Conservation (phyloP, 768 basidiomycete species). For the Leccinellum rugosiceps region DNA sequence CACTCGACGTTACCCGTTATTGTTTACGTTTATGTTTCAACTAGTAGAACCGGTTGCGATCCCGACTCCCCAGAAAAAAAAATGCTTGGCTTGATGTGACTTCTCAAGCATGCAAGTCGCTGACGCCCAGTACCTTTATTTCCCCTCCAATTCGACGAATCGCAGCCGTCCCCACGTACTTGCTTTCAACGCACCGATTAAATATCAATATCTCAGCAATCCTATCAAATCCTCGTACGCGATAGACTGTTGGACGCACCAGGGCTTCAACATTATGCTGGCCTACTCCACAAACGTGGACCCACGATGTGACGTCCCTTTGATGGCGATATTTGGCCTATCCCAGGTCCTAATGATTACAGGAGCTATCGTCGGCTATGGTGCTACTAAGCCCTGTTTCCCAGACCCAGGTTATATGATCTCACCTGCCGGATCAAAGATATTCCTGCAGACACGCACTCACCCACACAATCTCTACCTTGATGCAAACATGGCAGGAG, state of each 20-base stretch:
- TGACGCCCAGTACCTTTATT: too few relatives aligned
- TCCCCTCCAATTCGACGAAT: too few relatives aligned
- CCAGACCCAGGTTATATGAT: neutral
- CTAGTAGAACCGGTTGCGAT: too few relatives aligned
- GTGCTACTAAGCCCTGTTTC: neutral
- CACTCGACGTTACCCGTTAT: constrained; percentile 9
- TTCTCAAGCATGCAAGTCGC: too few relatives aligned
- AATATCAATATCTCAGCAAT: too few relatives aligned
- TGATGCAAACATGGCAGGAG: too few relatives aligned
- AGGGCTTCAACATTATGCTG: neutral
- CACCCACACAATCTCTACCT: neutral
- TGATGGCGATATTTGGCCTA: neutral
- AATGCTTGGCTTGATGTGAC: too few relatives aligned
- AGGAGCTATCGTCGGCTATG: neutral
- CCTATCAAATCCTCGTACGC: neutral
- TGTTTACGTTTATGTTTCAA: neutral
- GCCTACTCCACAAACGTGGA: neutral
- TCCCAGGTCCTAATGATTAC: neutral
- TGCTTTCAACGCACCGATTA: too few relatives aligned
- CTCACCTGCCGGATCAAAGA: neutral
- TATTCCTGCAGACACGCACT: neutral
- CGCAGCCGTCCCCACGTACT: too few relatives aligned
- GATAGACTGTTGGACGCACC: neutral
- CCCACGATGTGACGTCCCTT: neutral
- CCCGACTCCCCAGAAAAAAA: too few relatives aligned